Base-by-base conservation (phyloP, 257 asterid species). In the Dorcoceras hygrometricum region DNA sequence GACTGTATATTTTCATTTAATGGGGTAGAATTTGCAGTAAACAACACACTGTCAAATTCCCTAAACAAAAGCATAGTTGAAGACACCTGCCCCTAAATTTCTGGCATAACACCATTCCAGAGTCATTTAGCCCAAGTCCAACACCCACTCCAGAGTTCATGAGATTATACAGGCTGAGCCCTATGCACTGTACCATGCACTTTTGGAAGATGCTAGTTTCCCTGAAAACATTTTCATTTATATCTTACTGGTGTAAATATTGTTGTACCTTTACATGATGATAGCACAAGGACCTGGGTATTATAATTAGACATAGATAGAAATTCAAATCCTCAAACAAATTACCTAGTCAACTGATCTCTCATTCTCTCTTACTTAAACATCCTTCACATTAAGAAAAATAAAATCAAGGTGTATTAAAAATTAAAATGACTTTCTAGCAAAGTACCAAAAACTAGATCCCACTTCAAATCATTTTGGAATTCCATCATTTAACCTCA, bases 81-180 rank as follows among this genome's bases (percentile, higher is more conserved):
- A 43, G 51, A 19, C 51, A 43, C 19, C n/a, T 14, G n/a, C 14
- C 51, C 51, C 51, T 39, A 12, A 43, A 43, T 43, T 2, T 43
- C 51, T 43, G 19, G 72, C 59, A 73, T 51, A 66, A 59, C 28
- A 46, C n/a, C 43, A 59, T 23, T 54, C 25, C 25, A 34, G n/a
- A n/a, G 11, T 73, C 63, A 36, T 26, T 59, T 32, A 72, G 57
- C 57, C 29, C 66, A n/a, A n/a, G n/a, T n/a, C n/a, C 18, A 59
- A 10, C 19, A 6, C 24, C 3, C 63, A 70, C 27, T 43, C 51
- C 18, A 11, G 48, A 14, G 51, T 43, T 14, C 6, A 43, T 43
- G 51, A 43, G 51, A 14, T 12, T 0, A 43, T 43, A 31, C 19
- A 14, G 51, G 51, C 14, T 43, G 51, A 43, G 19, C 51, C 6